Evolutionary conservation across 371 early-diverging fungal species (phyloP), one percentile per base, ranked within the genome.

Genomic region (Apophysomyces sp.): DNA sequence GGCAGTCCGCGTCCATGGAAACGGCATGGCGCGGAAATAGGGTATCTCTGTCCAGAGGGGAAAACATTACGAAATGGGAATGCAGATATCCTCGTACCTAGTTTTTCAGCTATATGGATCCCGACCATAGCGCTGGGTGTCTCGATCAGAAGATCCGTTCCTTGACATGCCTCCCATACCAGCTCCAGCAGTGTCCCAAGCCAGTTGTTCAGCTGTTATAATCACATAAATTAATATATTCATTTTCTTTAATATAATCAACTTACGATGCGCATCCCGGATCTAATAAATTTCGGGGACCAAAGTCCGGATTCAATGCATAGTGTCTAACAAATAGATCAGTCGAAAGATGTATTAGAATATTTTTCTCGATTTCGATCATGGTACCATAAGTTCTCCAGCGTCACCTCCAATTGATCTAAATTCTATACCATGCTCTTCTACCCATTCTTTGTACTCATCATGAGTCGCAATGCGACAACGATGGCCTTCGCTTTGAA

Each of bases 221-320:
- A 2, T 28, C 1, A 31, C 26, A 40, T 26, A 31, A 6, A 26
- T 34, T 4, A 34, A 15, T n/a, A 4, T 27, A 44, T 21, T n/a
- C 2, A 5, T 34, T 12, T 11, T 37, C 37, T 7, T 44, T 21
- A 5, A 6, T 44, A 44, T 2, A 26, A 36, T 26, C 18, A 11
- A 26, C 71, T 66, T 81, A 74, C 81, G 44, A 82, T 30, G 15
- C 79, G 68, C 15, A 85, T 61, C 4, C 86, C 88, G 67, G 89
- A 88, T 21, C 80, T 73, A 6, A 91, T 74, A 68, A 92, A 93
- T 2, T 85, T 78, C 2, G 89, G 84, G 24, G 87, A 87, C 55
- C 92, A 89, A 74, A 92, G 86, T 12, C 86, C 89, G 58, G 91
- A 82, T 49, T 92, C 92, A 0, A 92, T 90, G 62, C 93, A 92